A percentile compares a stretch with the other conserved stretches of the same genome.
These are phyloP conservation scores for Botrytis cinerea DNA, from an alignment of 2,329 filamentous ascomycete genomes.

Conservation along the genomic window DNA sequence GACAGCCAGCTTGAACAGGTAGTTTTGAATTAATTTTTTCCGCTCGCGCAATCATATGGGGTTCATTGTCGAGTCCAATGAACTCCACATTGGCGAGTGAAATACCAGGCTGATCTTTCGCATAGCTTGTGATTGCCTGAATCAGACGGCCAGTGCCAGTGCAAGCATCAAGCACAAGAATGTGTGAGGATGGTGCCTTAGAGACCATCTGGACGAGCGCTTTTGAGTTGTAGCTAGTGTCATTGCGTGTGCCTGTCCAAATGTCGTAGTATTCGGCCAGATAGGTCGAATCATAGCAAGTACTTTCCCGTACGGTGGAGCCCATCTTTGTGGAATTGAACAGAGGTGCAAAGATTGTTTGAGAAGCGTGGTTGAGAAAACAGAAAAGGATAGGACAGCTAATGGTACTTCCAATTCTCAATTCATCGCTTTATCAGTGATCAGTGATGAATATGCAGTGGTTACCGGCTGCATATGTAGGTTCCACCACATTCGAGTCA, in stretches of 20 bases:
- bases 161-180: conserved; percentile 1
- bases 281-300: conserved; percentile 2
- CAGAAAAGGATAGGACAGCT: background rate
- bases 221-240: background rate
- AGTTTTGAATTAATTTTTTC: background rate
- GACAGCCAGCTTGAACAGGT: background rate
- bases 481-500: background rate
- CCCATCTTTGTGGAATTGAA: background rate
- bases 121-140: background rate
- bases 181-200: background rate
- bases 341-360: background rate
- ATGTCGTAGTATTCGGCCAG: background rate
- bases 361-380: background rate
- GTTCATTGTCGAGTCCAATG: background rate
- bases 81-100: background rate
- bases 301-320: background rate
- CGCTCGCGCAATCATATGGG: background rate
- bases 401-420: background rate
- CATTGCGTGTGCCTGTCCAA: background rate
- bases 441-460: background rate
- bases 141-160: background rate
- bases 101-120: background rate
- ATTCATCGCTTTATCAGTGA: background rate
- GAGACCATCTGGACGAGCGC: background rate
- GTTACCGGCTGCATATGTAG: background rate